phyloP scores from a whole-genome alignment of 176 grass and related monocot species.

The Stipa capillata region DNA sequence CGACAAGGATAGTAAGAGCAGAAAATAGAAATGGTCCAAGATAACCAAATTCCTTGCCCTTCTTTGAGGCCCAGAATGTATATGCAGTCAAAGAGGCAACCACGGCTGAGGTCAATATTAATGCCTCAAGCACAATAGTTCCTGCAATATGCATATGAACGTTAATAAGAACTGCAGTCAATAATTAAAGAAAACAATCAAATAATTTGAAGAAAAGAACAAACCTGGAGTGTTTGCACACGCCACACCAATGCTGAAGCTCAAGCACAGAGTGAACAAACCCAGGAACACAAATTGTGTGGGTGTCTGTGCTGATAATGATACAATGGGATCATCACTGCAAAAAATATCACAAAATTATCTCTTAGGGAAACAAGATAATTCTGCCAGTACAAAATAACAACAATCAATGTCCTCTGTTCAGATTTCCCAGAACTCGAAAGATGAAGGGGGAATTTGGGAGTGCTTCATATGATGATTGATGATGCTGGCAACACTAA shows the following conservation, averaged over 20 bases:
- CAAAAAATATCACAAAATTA: slow-evolving; percentile 11
- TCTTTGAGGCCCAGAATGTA: slow-evolving; percentile 96
- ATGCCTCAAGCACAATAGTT: slow-evolving; percentile 90
- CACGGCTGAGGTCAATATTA: slow-evolving; percentile 83
- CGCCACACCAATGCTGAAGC: slow-evolving; percentile 91
- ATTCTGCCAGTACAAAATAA: background rate
- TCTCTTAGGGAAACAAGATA: background rate
- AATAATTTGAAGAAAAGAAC: background rate
- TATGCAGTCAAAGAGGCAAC: slow-evolving; percentile 88
- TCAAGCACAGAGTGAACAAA: slow-evolving; percentile 86
- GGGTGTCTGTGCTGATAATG: slow-evolving; percentile 95
- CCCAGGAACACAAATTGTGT: slow-evolving; percentile 79
- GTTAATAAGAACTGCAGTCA: background rate
- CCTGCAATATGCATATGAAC: slow-evolving; percentile 43
- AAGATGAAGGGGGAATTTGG: background rate
- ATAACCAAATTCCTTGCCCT: slow-evolving; percentile 94
- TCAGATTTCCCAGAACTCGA: background rate
- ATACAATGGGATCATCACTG: slow-evolving; percentile 86
- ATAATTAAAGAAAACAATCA: background rate
- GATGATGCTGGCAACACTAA: background rate
- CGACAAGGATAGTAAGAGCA: slow-evolving; percentile 64
- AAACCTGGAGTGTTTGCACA: slow-evolving; percentile 97
- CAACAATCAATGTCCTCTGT: background rate
- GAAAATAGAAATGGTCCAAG: slow-evolving; percentile 75
- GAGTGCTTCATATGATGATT: background rate